These are phyloP conservation scores for Metrosideros polymorpha DNA, from an alignment of 441 rosid genomes.

Conservation along the genomic window DNA sequence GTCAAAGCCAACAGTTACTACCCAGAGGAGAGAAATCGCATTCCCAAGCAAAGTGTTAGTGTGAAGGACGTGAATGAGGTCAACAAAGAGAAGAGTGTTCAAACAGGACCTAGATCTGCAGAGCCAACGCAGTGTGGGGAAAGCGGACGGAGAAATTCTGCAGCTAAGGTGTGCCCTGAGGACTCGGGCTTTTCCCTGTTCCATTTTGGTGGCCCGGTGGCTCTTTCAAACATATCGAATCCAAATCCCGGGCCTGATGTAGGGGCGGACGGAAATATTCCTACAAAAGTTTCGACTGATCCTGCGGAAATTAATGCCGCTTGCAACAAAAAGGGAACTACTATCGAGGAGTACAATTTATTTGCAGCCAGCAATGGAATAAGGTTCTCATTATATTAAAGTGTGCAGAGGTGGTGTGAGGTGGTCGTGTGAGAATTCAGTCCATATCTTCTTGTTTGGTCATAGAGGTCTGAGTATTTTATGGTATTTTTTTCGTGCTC, in stretches of 20 bases:
- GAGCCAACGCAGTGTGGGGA: conserved; percentile 13
- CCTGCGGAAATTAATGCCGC: conserved; percentile 29
- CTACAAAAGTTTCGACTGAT: conserved; percentile 42
- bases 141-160: conserved; percentile 18
- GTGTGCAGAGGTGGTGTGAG: conserved; percentile 13
- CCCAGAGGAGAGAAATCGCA: conserved; percentile 28
- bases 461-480: conserved; percentile 34
- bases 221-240: conserved; percentile 33
- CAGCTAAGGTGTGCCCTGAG: conserved; percentile 19
- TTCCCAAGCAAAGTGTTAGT: conserved; percentile 14
- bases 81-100: conserved; percentile 17
- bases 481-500: conserved; percentile 25
- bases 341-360: conserved; percentile 78
- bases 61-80: conserved; percentile 19
- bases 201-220: conserved; percentile 88
- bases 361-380: conserved; percentile 68
- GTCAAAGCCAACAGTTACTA: conserved; percentile 32
- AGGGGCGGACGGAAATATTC: conserved; percentile 30
- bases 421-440: conserved; percentile 25
- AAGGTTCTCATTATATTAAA: conserved; percentile 64
- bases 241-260: conserved; percentile 26
- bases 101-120: conserved; percentile 13
- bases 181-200: conserved; percentile 67
- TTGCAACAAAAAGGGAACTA: conserved; percentile 38
- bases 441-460: conserved; percentile 26